These are phyloP conservation scores for Ceratonia siliqua DNA, from an alignment of 306 rosid genomes.

Conservation along the genomic window DNA sequence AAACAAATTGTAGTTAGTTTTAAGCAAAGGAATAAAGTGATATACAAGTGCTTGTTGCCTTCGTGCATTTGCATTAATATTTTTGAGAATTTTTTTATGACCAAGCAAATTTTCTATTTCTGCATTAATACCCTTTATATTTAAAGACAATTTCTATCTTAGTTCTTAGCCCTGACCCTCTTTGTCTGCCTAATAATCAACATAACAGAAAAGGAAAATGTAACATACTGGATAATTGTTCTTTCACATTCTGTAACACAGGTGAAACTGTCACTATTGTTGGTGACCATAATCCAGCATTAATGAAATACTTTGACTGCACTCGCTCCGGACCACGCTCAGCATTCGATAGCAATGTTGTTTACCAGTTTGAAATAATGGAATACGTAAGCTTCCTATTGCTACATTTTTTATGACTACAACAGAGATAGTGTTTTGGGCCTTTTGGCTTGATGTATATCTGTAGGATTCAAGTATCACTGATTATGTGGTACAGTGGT, in stretches of 20 bases:
- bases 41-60: not conserved
- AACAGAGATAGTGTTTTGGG: constrained; percentile 9
- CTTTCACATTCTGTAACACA: constrained; percentile 13
- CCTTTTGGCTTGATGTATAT: constrained; percentile 10
- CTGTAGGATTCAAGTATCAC: not conserved
- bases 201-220: not conserved
- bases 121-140: not conserved
- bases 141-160: not conserved
- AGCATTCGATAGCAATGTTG: constrained; percentile 57
- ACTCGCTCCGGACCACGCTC: constrained; percentile 58
- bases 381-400: constrained; percentile 75
- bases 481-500: constrained; percentile 5
- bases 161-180: not conserved
- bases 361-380: constrained; percentile 89
- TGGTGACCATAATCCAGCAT: constrained; percentile 67
- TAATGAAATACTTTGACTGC: constrained; percentile 73
- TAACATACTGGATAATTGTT: not conserved
- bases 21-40: not conserved
- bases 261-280: constrained; percentile 78
- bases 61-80: not conserved
- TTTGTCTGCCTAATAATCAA: not conserved
- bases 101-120: not conserved
- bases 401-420: not conserved
- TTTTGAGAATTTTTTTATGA: not conserved
- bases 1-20: not conserved